Percentiles rank a stretch among this genome's conserved stretches.
phyloP scores from a whole-genome alignment of 176 grass and related monocot species.

The Musa troglodytarum region DNA sequence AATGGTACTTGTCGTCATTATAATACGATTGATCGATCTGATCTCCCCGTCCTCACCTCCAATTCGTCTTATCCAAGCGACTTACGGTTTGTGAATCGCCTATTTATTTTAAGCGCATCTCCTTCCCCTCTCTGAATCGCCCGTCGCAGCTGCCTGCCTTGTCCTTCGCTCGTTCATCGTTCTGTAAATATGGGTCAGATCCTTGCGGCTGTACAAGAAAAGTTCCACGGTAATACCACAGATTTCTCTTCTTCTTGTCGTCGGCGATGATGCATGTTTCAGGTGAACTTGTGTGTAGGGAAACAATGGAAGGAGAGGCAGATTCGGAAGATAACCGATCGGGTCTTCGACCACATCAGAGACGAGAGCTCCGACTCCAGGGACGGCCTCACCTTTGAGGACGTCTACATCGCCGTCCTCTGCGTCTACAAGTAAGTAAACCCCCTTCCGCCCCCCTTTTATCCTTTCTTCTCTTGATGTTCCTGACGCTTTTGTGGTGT shows the following conservation, averaged over 20 bases:
- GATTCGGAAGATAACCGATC: conserved; percentile 85
- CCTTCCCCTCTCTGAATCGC: background rate
- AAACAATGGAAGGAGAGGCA: conserved; percentile 78
- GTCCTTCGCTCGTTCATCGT: background rate
- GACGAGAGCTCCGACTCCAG: conserved; percentile 22
- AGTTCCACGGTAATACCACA: conserved; percentile 48
- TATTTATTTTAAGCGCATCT: background rate
- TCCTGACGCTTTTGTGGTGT: background rate
- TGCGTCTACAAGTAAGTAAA: background rate
- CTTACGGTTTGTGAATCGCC: background rate
- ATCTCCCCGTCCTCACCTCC: background rate
- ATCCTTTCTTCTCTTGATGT: background rate
- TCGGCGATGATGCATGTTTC: background rate
- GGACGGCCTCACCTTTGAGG: conserved; percentile 12
- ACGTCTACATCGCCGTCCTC: conserved; percentile 10
- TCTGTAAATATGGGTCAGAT: conserved; percentile 47
- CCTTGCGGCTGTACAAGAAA: conserved; percentile 54
- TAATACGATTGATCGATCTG: background rate
- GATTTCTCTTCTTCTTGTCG: background rate
- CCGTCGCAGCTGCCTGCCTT: background rate
- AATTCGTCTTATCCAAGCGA: background rate
- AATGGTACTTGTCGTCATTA: too few relatives aligned
- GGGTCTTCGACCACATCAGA: conserved; percentile 60
- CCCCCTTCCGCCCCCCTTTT: background rate
- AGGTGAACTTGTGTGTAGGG: conserved; percentile 29